Base-by-base conservation (phyloP, 805 yeast genomes). In the Yamadazyma nakazawae region DNA sequence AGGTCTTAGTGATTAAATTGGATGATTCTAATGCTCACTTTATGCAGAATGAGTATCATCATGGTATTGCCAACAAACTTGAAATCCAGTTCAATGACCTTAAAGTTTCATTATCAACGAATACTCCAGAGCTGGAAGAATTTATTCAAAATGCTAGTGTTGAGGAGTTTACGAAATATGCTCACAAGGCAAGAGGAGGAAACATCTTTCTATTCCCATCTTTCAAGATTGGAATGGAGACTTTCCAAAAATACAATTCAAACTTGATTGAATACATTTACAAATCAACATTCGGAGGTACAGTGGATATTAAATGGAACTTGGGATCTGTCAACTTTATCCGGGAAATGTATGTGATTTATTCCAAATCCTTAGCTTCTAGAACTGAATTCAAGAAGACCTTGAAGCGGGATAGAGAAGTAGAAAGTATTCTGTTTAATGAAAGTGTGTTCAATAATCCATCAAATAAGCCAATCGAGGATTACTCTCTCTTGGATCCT, bases 241-340 rank as follows among this genome's bases (percentile, higher is more conserved):
- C 95, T 0, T 78, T 80, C 70, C 91, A 88, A 56, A 63, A 67
- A 28, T 70, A 70, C 24, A 66, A 74, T 10, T 72, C 78, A 14
- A 76, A 78, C 37, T 51, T 72, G 3, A 78, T 94, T 37, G 84
- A 85, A 55, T 89, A 84, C 58, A 69, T 75, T 1, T 94, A 79
- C 62, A 75, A 74, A 39, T 82, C 94, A 42, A 72, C 82, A 2
- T 89, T 94, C 68, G 96, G 88, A 8, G 97, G 96, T 24, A 81
- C 88, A 13, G 94, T 94, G 34, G 96, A 89, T 49, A 82, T 94
- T 1, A 78, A 88, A 41, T 94, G 99, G 99, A 94, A 94, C 61
- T 68, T 94, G 25, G 97, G 98, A 0, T 84, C 96, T 0, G 83
- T 94, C 16, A 88, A 86, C 57, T 89, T 89, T 53, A 88, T 94